Evolutionary conservation across 75 land plant genomes (phyloP), one percentile per base, ranked within the genome.

Genomic region (Pinus albicaulis): DNA sequence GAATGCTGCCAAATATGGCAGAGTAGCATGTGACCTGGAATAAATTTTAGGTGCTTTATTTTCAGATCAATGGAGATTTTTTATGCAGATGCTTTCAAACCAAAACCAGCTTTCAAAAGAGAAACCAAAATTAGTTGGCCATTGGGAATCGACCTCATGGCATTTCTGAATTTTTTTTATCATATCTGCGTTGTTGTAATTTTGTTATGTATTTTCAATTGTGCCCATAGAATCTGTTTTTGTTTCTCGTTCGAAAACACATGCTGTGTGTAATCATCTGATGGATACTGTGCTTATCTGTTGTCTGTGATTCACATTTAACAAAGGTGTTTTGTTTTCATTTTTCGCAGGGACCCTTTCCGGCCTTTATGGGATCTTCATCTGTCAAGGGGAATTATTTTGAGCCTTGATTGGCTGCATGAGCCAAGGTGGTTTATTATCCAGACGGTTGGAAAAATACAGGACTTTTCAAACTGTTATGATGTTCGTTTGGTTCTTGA

Each of bases 341-440:
- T 34, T 77, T 19, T 48, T n/a, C 75, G 79, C 88, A 95, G 98
- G 71, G 98, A 97, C 84, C 98, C 95, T 16, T 97, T 79, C 76
- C 88, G 82, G 34, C 95, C 99, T 24, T 70, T 97, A 48, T 92
- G 91, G 86, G 89, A 91, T 57, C 70, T 89, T 65, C 82, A 81
- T 80, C 70, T 85, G 38, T 74, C 81, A 5, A 87, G 73, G 20
- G 86, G 84, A 82, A 71, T 80, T 20, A 82, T 92, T 66, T 77
- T 87, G 57, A 78, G 88, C 65, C 71, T 97, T 63, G 93, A 95
- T 80, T 97, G 99, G 99, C 66, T 91, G 24, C 76, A 82, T 28
- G 76, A 85, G 56, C 98, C 98, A 58, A 89, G 96, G 98, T 95
- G 82, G 57, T 55, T 16, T 68, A 41, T 68, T n/a, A 19, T n/a